phyloP scores from a whole-genome alignment of 768 basidiomycete species.

The Amanita subjunquillea region DNA sequence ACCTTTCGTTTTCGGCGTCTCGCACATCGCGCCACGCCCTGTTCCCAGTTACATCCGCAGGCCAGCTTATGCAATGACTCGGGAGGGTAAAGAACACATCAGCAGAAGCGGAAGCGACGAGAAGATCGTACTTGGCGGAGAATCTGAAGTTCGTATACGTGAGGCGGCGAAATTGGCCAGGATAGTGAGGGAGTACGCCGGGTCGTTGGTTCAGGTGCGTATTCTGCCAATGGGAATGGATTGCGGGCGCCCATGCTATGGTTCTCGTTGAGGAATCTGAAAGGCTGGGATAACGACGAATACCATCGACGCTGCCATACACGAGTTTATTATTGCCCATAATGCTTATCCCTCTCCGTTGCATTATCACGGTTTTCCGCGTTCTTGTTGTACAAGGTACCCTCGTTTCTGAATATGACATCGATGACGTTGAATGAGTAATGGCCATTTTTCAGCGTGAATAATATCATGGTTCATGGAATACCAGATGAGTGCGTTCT shows the following conservation, averaged over 20 bases:
- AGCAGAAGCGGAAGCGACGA: conserved; percentile 7
- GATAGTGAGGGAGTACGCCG: conserved; percentile 44
- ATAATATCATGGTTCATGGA: conserved; percentile 81
- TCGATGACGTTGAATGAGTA: conserved; percentile 24
- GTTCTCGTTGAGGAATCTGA: conserved; percentile 1
- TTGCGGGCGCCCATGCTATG: neutral
- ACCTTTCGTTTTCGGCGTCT: conserved; percentile 53
- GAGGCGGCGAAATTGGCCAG: conserved; percentile 47
- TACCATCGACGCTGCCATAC: conserved; percentile 60
- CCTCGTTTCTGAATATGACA: neutral
- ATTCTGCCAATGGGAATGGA: neutral
- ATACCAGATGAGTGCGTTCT: conserved; percentile 76
- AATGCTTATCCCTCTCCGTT: conserved; percentile 85
- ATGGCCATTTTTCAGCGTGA: conserved; percentile 56
- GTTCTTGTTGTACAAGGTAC: conserved; percentile 66
- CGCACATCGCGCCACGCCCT: conserved; percentile 43
- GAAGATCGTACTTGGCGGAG: conserved; percentile 39
- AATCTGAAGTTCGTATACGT: conserved; percentile 41
- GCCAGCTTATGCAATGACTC: conserved; percentile 41
- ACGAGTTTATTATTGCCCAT: conserved; percentile 47
- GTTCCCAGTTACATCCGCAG: conserved; percentile 47
- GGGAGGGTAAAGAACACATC: conserved; percentile 6
- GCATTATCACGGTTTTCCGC: conserved; percentile 64
- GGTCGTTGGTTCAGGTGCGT: conserved; percentile 41
- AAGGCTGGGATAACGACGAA: conserved; percentile 70